Base-by-base conservation (phyloP, 2,329 filamentous ascomycete species). In the Cladophialophora chaetospira region DNA sequence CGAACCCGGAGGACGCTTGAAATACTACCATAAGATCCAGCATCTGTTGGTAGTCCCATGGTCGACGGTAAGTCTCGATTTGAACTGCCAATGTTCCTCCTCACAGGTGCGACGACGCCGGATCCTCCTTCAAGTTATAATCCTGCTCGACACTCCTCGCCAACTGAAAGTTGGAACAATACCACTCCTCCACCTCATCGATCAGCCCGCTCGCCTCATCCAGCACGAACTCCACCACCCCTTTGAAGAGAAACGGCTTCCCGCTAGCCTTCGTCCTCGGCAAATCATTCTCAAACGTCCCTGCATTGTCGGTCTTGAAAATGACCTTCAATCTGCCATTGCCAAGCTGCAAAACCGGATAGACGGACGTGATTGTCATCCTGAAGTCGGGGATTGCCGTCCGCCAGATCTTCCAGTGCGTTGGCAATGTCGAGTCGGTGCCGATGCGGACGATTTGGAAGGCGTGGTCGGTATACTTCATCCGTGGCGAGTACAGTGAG, bases 401-500 rank as follows among this genome's bases (percentile, higher is more conserved):
- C 5, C 43, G 21, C 43, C 43, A 46, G 43, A 46, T 46, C 15
- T 5, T 19, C 43, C 43, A 46, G 25, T 46, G 43, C 43, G 26
- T 25, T 31, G 5, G 8, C 13, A 46, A 25, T 13, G 43, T 46
- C 19, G 43, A 46, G n/a, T n/a, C n/a, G 1, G 43, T 21, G 9
- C 43, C 43, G 29, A 46, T 46, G 43, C 43, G 43, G 3, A 46
- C 17, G 43, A 46, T 46, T 46, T 46, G 43, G 29, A 28, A 46
- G 26, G 43, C 43, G 19, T 46, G 43, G 11, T 46, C 43, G 21
- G 43, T 46, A 19, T 46, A 46, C 43, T 46, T 46, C n/a, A 25
- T 25, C 9, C 6, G 29, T 11, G 25, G 43, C 21, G 21, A 28
- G 43, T 46, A 46, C n/a, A 46, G 43, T 28, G 43, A 21, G 25